Base-by-base conservation (phyloP, 129 eudicot genomes). In the Erigeron canadensis region DNA sequence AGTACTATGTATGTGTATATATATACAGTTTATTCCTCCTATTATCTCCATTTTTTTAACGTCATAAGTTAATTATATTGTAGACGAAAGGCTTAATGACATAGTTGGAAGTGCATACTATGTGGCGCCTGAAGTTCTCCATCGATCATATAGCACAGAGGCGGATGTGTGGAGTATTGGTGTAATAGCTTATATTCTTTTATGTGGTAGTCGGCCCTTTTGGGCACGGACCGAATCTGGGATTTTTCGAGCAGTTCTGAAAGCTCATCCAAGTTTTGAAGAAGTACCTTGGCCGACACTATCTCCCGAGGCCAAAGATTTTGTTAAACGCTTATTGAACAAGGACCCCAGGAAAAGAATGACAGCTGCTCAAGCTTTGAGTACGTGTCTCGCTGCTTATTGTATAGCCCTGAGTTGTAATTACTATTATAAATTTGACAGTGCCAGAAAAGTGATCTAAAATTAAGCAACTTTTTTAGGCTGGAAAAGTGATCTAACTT, bases 61-160 rank as follows among this genome's bases (percentile, higher is more conserved):
- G 73, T 65, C 58, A 22, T 63, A 45, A 8, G 17, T 47, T 17
- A 16, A 70, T 42, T 75, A 63, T 46, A 63, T 73, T 81, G 76
- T 88, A 94, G 99, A 89, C 68, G 96, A 94, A 82, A 90, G 86
- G 80, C 91, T 94, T 23, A 94, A 94, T 79, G 99, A 94, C 67
- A 78, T 78, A 43, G 81, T 77, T n/a, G 81, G 81, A 63, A 77
- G 81, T 23, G 81, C 81, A 50, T 77, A 77, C 58, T 77, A 77
- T 63, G 81, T 77, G 72, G 76, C 77, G 3, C 81, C 81, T 21
- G 81, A 77, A 70, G 81, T 77, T 48, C 47, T 77, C 10, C 81
- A 77, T 18, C 70, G 81, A 54, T 77, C 81, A 53, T 69, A 77
- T 53, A 70, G 81, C 23, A 70, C 71, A 0, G 81, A 77, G 42